phyloP scores from a whole-genome alignment of 1,284 basidiomycete genomes.

The Pterulicium gracile region DNA sequence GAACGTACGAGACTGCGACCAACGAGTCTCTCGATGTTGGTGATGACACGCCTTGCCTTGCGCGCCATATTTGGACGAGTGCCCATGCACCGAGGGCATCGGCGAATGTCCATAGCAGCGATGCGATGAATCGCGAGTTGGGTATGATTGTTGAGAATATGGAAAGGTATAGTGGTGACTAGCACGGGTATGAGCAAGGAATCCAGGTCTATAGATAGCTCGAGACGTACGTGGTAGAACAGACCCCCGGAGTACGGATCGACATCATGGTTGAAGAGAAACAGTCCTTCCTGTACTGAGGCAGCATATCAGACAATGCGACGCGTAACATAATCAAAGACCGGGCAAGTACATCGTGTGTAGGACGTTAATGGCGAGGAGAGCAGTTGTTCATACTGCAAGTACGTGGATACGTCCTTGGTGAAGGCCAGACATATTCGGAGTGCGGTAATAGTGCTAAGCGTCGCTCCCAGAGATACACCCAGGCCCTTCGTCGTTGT shows the following conservation, averaged over 20 bases:
- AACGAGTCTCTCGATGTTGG: slow-evolving; percentile 40
- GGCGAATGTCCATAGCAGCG: slow-evolving; percentile 58
- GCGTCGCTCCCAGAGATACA: background rate
- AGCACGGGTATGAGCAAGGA: slow-evolving; percentile 10
- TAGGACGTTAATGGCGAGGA: slow-evolving; percentile 78
- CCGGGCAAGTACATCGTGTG: slow-evolving; percentile 24
- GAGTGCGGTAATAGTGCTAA: slow-evolving; percentile 27
- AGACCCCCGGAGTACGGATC: slow-evolving; percentile 81
- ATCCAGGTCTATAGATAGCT: slow-evolving; percentile 3
- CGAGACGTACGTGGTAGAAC: slow-evolving; percentile 68
- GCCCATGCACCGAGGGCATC: slow-evolving; percentile 63
- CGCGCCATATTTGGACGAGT: slow-evolving; percentile 56
- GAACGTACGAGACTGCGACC: slow-evolving; percentile 52
- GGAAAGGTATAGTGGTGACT: slow-evolving; percentile 80
- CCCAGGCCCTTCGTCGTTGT: background rate
- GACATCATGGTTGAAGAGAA: slow-evolving; percentile 58
- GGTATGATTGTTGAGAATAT: slow-evolving; percentile 64
- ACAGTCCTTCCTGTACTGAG: slow-evolving; percentile 81
- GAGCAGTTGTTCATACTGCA: slow-evolving; percentile 60
- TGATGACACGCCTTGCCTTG: slow-evolving; percentile 34
- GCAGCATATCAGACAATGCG: slow-evolving; percentile 7
- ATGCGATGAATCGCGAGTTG: slow-evolving; percentile 32
- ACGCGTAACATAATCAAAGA: slow-evolving; percentile 4
- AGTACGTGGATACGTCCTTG: slow-evolving; percentile 32
- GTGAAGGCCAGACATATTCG: slow-evolving; percentile 41